Evolutionary conservation across 768 basidiomycete genomes (phyloP).

Genomic region (Russula griseocarnosa): DNA sequence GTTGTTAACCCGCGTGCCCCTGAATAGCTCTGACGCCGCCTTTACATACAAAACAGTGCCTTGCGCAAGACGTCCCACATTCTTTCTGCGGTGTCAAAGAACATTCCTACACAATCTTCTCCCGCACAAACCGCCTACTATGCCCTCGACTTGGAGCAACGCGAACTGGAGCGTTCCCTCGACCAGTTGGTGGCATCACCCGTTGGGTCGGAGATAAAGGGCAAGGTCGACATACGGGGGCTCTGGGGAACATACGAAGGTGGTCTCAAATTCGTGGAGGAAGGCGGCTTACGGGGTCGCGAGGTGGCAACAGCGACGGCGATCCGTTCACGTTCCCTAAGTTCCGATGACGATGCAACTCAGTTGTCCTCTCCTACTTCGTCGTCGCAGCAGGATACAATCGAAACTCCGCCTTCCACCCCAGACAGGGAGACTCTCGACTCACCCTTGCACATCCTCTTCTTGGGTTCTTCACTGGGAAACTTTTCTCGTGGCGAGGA

Average conservation of each 20-base stretch:
- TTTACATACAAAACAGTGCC: constrained; percentile 45
- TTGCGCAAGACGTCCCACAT: constrained; percentile 87
- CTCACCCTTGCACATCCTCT: constrained; percentile 74
- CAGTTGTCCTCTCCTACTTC: constrained; percentile 21
- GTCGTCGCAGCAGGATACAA: constrained; percentile 26
- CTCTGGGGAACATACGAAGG: constrained; percentile 91
- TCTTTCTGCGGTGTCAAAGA: constrained; percentile 61
- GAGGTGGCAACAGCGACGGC: constrained; percentile 20
- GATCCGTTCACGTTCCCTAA: constrained; percentile 35
- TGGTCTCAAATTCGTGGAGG: constrained; percentile 73
- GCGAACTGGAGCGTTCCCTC: constrained; percentile 80
- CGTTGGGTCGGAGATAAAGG: constrained; percentile 55
- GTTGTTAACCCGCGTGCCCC: neutral
- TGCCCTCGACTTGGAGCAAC: constrained; percentile 89
- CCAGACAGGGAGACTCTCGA: constrained; percentile 39
- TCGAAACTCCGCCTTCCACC: constrained; percentile 42
- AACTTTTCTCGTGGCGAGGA: constrained; percentile 78
- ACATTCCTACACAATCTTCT: constrained; percentile 39
- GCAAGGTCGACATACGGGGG: constrained; percentile 76
- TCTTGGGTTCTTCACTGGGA: constrained; percentile 88
- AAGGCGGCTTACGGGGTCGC: constrained; percentile 51
- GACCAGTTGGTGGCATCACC: constrained; percentile 58
- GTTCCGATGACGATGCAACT: constrained; percentile 35
- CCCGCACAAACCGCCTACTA: constrained; percentile 70
- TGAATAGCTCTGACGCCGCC: neutral